A percentile compares a stretch with the other conserved stretches of the same genome.
Conservation (phyloP, 1,284 basidiomycete genomes). For the Cutaneotrichosporon daszewskae region DNA sequence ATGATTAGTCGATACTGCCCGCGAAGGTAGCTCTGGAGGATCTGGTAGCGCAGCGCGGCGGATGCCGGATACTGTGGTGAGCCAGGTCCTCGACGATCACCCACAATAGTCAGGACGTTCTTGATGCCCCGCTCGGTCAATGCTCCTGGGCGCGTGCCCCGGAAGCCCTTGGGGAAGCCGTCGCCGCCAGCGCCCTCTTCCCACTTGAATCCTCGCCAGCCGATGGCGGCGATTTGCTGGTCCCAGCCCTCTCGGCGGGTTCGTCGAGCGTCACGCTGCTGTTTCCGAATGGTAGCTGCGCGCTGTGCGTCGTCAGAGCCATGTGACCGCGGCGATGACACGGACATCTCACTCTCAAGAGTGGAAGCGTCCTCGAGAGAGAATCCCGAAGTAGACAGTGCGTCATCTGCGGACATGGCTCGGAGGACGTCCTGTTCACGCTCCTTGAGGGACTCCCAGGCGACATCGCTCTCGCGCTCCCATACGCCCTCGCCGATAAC, state of each 20-base stretch:
- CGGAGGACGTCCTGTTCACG: conserved; percentile 54
- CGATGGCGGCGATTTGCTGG: conserved; percentile 25
- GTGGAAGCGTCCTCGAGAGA: conserved; percentile 11
- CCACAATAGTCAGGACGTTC: conserved; percentile 77
- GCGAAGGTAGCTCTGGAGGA: conserved; percentile 51
- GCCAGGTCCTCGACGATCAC: conserved; percentile 26
- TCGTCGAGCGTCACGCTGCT: conserved; percentile 14
- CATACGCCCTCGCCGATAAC: conserved; percentile 81
- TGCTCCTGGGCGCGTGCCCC: conserved; percentile 58
- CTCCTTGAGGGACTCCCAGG: conserved; percentile 69
- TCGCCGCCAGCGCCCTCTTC: conserved; percentile 38
- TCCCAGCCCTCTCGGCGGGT: conserved; percentile 21
- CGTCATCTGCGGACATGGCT: conserved; percentile 16
- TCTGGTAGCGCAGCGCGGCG: conserved; percentile 51
- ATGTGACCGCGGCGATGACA: conserved; percentile 10
- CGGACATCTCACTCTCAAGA: conserved; percentile 2
- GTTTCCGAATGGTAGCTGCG: conserved; percentile 5
- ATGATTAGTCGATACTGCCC: conserved; percentile 50
- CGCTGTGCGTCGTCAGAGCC: conserved; percentile 2
- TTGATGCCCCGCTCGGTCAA: conserved; percentile 76
- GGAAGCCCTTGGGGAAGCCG: conserved; percentile 40
- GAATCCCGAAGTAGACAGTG: background rate
- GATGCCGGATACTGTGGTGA: conserved; percentile 50
- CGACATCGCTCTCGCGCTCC: conserved; percentile 82
- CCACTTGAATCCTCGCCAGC: conserved; percentile 45